Evolutionary conservation across 768 basidiomycete genomes (phyloP).

Genomic region (Leucocoprinus sp.): DNA sequence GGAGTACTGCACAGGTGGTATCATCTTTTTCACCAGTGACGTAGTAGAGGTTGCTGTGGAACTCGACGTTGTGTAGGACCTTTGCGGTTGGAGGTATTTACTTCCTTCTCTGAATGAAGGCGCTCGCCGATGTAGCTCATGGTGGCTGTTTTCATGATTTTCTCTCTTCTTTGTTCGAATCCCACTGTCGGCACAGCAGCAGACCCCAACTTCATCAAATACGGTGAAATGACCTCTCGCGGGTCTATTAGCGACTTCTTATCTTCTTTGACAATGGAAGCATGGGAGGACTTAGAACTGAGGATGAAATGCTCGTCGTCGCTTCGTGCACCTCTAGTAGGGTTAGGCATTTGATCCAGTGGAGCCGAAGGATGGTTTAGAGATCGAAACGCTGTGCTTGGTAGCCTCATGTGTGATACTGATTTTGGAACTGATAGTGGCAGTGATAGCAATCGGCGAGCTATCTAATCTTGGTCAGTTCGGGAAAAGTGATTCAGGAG

Average conservation of each 20-base stretch:
- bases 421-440: conserved; percentile 1
- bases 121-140: not conserved
- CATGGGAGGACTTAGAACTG: conserved; percentile 1
- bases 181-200: not conserved
- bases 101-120: not conserved
- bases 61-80: not conserved
- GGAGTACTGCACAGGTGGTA: not conserved
- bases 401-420: not conserved
- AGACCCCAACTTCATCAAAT: not conserved
- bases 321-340: not conserved
- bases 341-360: not conserved
- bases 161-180: not conserved
- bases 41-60: not conserved
- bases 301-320: not conserved
- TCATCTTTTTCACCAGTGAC: not conserved
- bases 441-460: not conserved
- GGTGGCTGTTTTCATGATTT: not conserved
- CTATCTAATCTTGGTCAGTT: not conserved
- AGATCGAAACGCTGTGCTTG: not conserved
- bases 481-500: not conserved
- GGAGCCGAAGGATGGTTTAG: not conserved
- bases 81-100: conserved; percentile 2
- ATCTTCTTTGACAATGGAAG: conserved; percentile 2
- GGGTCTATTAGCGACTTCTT: not conserved
- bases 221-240: not conserved